Conservation (phyloP, 108 stramenopile species). For the Fragilariopsis cylindrus region DNA sequence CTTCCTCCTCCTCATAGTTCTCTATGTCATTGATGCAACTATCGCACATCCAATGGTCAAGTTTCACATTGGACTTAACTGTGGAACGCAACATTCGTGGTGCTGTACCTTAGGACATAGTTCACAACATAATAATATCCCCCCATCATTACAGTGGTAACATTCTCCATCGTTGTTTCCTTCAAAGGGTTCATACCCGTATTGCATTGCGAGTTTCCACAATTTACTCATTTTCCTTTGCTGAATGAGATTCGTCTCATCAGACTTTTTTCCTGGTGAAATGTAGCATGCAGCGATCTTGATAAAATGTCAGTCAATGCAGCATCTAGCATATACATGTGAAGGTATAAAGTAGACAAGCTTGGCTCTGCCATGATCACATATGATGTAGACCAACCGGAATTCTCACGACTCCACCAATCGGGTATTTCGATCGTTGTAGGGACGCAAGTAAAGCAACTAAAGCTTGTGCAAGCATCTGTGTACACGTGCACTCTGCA, state of each 20-base stretch:
- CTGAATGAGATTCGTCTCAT: background rate
- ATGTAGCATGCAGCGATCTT: background rate
- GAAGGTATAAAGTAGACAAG: conserved; percentile 27
- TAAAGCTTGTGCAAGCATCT: conserved; percentile 36
- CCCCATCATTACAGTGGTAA: conserved; percentile 33
- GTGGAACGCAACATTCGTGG: conserved; percentile 26
- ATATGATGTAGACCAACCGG: conserved; percentile 43
- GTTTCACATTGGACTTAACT: background rate
- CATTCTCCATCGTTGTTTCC: conserved; percentile 26
- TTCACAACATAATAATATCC: conserved; percentile 40
- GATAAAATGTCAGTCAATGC: conserved; percentile 36
- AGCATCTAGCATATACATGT: conserved; percentile 39
- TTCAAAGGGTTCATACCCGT: conserved; percentile 2
- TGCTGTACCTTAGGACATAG: conserved; percentile 46
- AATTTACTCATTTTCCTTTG: conserved; percentile 18
- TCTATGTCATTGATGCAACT: conserved; percentile 34
- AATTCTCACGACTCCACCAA: conserved; percentile 35
- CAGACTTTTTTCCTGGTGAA: background rate
- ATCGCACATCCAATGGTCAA: conserved; percentile 32
- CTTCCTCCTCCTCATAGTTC: background rate
- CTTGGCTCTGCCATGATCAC: conserved; percentile 13
- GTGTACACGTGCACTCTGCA: background rate
- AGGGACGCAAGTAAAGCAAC: conserved; percentile 26
- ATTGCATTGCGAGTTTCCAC: conserved; percentile 14
- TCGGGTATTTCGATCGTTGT: conserved; percentile 27